These are phyloP conservation scores for Niebla homalea DNA, from an alignment of 495 filamentous ascomycete species.

Conservation along the genomic window DNA sequence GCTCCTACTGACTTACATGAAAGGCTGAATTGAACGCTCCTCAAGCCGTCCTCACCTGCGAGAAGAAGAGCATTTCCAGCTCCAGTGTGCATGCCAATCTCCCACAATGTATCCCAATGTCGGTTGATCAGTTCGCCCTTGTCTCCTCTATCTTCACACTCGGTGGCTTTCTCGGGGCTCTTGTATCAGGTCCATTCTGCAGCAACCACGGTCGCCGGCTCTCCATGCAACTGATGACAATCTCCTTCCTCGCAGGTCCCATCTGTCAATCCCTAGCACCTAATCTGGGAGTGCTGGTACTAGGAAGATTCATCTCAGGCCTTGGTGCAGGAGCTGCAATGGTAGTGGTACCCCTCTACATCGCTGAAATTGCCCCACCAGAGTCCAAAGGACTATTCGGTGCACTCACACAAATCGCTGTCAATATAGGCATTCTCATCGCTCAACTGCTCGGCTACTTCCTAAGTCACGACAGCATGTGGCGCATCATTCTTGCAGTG, in stretches of 20 bases:
- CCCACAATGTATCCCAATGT: conserved; percentile 77
- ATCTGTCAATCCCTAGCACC: conserved; percentile 55
- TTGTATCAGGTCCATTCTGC: conserved; percentile 54
- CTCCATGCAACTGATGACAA: conserved; percentile 56
- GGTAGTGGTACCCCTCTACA: conserved; percentile 91
- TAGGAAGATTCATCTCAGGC: conserved; percentile 70
- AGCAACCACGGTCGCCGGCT: conserved; percentile 50
- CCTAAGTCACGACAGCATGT: conserved; percentile 59
- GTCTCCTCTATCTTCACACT: conserved; percentile 85
- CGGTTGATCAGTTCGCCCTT: conserved; percentile 56
- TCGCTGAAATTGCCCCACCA: conserved; percentile 79
- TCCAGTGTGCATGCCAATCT: conserved; percentile 25
- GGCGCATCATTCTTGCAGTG: conserved; percentile 69
- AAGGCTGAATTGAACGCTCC: conserved; percentile 93
- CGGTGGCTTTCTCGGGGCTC: conserved; percentile 73
- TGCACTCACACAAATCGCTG: conserved; percentile 81
- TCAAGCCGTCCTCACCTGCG: conserved; percentile 75
- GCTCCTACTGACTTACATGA: conserved; percentile 12
- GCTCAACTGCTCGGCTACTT: conserved; percentile 80
- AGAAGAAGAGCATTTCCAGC: conserved; percentile 31
- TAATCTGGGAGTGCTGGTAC: conserved; percentile 49
- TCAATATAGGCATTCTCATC: conserved; percentile 81
- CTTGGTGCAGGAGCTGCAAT: conserved; percentile 74
- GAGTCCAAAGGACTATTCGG: conserved; percentile 73
- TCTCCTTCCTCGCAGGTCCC: conserved; percentile 67